These are phyloP conservation scores for Podochytrium sp. DNA, from an alignment of 192 early-diverging fungal genomes.

Conservation along the genomic window DNA sequence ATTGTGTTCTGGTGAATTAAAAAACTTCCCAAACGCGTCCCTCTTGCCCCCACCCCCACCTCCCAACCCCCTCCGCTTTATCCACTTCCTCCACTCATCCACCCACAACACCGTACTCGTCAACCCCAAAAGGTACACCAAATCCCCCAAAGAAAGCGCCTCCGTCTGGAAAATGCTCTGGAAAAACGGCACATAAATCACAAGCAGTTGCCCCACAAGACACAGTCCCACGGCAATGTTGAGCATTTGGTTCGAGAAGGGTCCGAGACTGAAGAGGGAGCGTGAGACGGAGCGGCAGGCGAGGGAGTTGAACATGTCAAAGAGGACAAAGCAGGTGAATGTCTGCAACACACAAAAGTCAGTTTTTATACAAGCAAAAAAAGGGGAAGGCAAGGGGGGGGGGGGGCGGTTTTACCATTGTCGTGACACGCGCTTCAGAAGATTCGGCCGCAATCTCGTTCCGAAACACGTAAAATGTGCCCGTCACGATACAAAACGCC, in stretches of 20 bases:
- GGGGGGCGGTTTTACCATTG: constrained; percentile 93
- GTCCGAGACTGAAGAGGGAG: constrained; percentile 79
- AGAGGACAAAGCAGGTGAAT: constrained; percentile 95
- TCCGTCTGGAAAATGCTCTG: constrained; percentile 94
- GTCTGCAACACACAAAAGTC: constrained; percentile 59
- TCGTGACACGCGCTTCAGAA: constrained; percentile 76
- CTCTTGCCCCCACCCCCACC: neutral
- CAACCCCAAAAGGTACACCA: constrained; percentile 68
- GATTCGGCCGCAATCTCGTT: constrained; percentile 76
- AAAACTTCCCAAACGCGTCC: constrained; percentile 18
- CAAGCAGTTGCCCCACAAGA: constrained; percentile 82
- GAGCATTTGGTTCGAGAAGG: constrained; percentile 88
- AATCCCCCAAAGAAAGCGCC: constrained; percentile 74
- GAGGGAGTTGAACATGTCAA: constrained; percentile 94
- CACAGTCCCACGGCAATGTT: constrained; percentile 82
- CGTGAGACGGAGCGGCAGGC: constrained; percentile 86
- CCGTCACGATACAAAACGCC: constrained; percentile 79
- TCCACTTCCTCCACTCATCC: constrained; percentile 78
- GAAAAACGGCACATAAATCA: constrained; percentile 88
- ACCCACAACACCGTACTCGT: constrained; percentile 82
- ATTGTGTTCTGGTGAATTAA: too few species aligned
- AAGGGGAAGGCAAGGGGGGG: too few species aligned
- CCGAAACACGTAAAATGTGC: constrained; percentile 83
- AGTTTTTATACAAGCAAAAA: constrained; percentile 4
- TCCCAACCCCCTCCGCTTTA: constrained; percentile 9